Conservation (phyloP, 805 yeast species). For the Saccharomyces kudriavzevii region DNA sequence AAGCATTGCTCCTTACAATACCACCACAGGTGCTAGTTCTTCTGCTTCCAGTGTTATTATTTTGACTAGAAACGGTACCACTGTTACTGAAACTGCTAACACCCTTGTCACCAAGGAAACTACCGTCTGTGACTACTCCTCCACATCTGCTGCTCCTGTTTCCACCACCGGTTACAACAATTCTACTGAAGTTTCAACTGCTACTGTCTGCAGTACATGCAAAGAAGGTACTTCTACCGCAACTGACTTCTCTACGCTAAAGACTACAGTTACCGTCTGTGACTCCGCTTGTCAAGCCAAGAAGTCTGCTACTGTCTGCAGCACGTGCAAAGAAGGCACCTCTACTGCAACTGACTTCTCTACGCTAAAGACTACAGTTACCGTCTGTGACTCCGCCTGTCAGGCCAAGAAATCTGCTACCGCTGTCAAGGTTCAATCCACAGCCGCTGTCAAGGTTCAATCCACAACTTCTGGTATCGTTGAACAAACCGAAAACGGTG, state of each 20-base stretch:
- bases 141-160: not conserved
- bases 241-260: not conserved
- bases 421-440: not conserved
- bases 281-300: constrained; percentile 9
- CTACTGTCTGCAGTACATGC: constrained; percentile 1
- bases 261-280: constrained; percentile 5
- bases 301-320: constrained; percentile 3
- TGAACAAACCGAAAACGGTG: constrained; percentile 10
- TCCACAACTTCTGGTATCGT: not conserved
- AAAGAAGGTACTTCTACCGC: not conserved
- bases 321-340: not conserved
- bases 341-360: not conserved
- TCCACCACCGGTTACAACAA: not conserved
- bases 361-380: not conserved
- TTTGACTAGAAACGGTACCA: not conserved
- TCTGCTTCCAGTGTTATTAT: not conserved
- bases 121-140: not conserved
- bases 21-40: not conserved
- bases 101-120: not conserved
- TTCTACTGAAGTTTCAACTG: constrained; percentile 1
- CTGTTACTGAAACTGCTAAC: not conserved
- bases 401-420: not conserved
- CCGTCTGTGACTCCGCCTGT: constrained; percentile 10
- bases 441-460: constrained; percentile 2
- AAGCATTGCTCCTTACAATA: not conserved